Percentiles rank a stretch among this genome's conserved stretches.
These are phyloP conservation scores for Hamiltosporidium tvaerminnensis DNA, from an alignment of 371 early-diverging fungal species.

Conservation along the genomic window DNA sequence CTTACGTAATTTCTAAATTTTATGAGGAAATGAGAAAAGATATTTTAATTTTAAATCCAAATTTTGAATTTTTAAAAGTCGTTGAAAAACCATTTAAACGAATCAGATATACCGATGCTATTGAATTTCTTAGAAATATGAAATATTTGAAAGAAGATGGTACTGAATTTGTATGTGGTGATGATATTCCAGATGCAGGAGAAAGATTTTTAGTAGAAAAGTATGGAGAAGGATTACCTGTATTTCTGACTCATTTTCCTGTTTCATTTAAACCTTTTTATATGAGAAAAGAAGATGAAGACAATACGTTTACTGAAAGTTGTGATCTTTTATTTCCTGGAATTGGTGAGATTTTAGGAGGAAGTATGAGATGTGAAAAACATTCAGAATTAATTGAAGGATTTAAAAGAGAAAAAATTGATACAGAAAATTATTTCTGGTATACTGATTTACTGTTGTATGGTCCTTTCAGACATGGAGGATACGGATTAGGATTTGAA, in stretches of 20 bases:
- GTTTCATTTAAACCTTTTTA: constrained; percentile 97
- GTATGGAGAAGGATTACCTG: constrained; percentile 69
- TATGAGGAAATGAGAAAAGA: constrained; percentile 62
- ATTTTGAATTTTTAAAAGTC: constrained; percentile 65
- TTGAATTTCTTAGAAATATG: constrained; percentile 73
- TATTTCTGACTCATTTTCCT: constrained; percentile 87
- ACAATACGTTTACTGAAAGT: constrained; percentile 72
- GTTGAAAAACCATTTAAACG: constrained; percentile 65
- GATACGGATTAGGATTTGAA: constrained; percentile 95
- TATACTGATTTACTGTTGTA: constrained; percentile 93
- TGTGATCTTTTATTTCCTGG: constrained; percentile 94
- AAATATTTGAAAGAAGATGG: constrained; percentile 70
- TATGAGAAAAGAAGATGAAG: constrained; percentile 73
- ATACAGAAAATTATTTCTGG: constrained; percentile 91
- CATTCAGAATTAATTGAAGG: constrained; percentile 74
- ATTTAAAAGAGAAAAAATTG: constrained; percentile 81
- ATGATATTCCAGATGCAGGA: constrained; percentile 96
- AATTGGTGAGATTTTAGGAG: constrained; percentile 98
- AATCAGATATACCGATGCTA: constrained; percentile 87
- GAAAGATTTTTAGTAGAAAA: constrained; percentile 91
- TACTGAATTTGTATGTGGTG: constrained; percentile 72
- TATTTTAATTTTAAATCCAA: constrained; percentile 65
- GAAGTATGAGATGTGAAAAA: constrained; percentile 88
- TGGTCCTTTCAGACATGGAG: constrained; percentile 90
- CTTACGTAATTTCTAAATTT: constrained; percentile 65